Evolutionary conservation across 352 stramenopile genomes (phyloP).

Genomic region (Pythium dissimile): DNA sequence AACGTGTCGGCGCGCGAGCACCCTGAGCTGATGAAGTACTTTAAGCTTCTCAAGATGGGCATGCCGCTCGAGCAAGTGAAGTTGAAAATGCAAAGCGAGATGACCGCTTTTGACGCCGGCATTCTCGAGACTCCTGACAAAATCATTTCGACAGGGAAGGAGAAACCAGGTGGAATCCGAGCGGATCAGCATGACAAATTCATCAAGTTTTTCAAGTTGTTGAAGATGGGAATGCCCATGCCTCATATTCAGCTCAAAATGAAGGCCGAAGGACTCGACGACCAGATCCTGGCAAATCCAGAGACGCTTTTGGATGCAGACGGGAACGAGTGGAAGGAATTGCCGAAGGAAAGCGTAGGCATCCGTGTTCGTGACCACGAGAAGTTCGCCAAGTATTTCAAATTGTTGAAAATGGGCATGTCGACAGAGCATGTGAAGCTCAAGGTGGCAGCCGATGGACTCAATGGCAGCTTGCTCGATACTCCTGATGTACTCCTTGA

Average conservation of each 20-base stretch:
- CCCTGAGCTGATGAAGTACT: slow-evolving; percentile 69
- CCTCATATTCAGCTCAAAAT: slow-evolving; percentile 93
- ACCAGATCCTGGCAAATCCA: slow-evolving; percentile 74
- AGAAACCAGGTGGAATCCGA: slow-evolving; percentile 45
- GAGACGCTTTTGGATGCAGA: slow-evolving; percentile 61
- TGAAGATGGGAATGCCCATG: slow-evolving; percentile 93
- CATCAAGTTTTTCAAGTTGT: slow-evolving; percentile 94
- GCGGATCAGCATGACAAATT: slow-evolving; percentile 71
- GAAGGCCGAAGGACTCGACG: slow-evolving; percentile 89
- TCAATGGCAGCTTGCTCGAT: slow-evolving; percentile 49
- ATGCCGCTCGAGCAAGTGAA: slow-evolving; percentile 69
- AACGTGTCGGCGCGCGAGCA: slow-evolving; percentile 51
- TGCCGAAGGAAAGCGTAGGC: slow-evolving; percentile 16
- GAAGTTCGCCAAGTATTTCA: slow-evolving; percentile 94
- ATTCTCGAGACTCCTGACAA: slow-evolving; percentile 68
- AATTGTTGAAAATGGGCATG: slow-evolving; percentile 90
- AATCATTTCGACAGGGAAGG: slow-evolving; percentile 83
- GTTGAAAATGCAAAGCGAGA: slow-evolving; percentile 69
- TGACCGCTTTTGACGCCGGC: slow-evolving; percentile 42
- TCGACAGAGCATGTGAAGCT: slow-evolving; percentile 87
- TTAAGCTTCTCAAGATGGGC: slow-evolving; percentile 79
- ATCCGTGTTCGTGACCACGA: slow-evolving; percentile 84
- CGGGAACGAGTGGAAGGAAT: slow-evolving; percentile 50
- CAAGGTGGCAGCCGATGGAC: slow-evolving; percentile 66
- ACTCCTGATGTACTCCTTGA: slow-evolving; percentile 55